Conservation (phyloP, 495 filamentous ascomycete species). For the Tuber microsphaerosporum region DNA sequence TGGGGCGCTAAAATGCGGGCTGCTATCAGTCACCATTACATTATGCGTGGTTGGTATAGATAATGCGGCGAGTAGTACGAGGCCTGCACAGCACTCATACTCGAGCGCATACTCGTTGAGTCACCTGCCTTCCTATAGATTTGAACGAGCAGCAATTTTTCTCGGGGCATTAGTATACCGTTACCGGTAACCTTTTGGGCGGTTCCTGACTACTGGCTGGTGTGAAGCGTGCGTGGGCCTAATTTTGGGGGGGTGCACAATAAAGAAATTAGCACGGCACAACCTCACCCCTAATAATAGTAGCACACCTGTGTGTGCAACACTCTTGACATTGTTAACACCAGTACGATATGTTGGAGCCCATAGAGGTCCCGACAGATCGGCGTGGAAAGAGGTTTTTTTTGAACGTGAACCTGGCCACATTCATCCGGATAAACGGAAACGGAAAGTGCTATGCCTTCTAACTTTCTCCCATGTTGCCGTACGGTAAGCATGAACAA, state of each 20-base stretch:
- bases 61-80: not conserved
- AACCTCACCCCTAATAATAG: not conserved
- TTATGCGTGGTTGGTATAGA: not conserved
- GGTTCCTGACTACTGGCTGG: not conserved
- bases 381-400: not conserved
- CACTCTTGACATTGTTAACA: not conserved
- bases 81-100: not conserved
- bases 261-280: constrained; percentile 1
- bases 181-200: not conserved
- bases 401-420: not conserved
- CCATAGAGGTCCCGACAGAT: not conserved
- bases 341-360: not conserved
- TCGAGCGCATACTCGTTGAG: not conserved
- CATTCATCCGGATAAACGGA: not conserved
- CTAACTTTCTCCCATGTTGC: not conserved
- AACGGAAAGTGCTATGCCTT: not conserved
- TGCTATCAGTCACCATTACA: not conserved
- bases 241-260: not conserved
- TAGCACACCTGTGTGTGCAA: not conserved
- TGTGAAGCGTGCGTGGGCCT: not conserved
- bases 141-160: not conserved
- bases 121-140: not conserved
- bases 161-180: not conserved
- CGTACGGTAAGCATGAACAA: not conserved
- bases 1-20: not conserved